Evolutionary conservation across 352 stramenopile genomes (phyloP).

Genomic region (Globisporangium cystogenes): DNA sequence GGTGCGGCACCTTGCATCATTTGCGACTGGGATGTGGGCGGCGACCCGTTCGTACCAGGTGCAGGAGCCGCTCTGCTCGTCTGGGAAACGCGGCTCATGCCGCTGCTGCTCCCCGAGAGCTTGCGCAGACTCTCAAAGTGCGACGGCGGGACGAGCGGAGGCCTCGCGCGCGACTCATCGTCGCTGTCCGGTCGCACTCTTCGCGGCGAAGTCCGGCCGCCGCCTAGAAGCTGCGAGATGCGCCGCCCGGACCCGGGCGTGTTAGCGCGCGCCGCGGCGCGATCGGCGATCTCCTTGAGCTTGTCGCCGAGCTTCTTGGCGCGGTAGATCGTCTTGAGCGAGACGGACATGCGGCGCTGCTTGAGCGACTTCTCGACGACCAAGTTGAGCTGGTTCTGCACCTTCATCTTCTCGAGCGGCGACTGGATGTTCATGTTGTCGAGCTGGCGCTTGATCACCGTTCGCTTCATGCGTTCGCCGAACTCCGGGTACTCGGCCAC

Average conservation of each 20-base stretch:
- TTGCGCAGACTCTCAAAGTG: not conserved
- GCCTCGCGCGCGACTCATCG: not conserved
- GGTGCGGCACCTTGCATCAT: not conserved
- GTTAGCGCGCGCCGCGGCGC: slow-evolving; percentile 22
- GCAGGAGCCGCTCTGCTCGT: not conserved
- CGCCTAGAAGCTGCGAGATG: slow-evolving; percentile 15
- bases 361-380: slow-evolving; percentile 81
- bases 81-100: not conserved
- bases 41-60: not conserved
- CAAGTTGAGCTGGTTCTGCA: slow-evolving; percentile 70
- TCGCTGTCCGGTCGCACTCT: slow-evolving; percentile 3
- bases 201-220: not conserved
- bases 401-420: slow-evolving; percentile 60
- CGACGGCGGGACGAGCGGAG: slow-evolving; percentile 2
- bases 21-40: not conserved
- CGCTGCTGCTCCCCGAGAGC: not conserved
- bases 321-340: slow-evolving; percentile 67
- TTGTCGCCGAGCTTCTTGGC: slow-evolving; percentile 78
- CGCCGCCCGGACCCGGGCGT: slow-evolving; percentile 16
- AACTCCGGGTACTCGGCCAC: slow-evolving; percentile 76
- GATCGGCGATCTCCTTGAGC: slow-evolving; percentile 78
- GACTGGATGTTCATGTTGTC: slow-evolving; percentile 86
- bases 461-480: slow-evolving; percentile 74
- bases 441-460: slow-evolving; percentile 74
- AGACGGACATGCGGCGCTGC: slow-evolving; percentile 61